phyloP scores from a whole-genome alignment of 306 rosid species.

The Luffa acutangula region DNA sequence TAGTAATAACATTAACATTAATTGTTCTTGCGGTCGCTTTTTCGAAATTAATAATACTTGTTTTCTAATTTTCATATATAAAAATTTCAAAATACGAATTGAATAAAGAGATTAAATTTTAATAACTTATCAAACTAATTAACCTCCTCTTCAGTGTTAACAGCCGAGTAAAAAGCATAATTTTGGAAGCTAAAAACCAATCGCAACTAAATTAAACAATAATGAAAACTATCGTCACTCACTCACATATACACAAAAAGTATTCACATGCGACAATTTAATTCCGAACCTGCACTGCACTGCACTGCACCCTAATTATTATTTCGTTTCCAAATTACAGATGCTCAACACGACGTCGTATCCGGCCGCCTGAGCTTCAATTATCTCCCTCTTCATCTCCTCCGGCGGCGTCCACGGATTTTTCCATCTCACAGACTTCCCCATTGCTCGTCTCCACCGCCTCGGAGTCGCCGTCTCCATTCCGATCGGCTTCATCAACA shows the following conservation, averaged over 20 bases:
- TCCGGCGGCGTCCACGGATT: slow-evolving; percentile 38
- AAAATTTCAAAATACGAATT: too few relatives aligned
- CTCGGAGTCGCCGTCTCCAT: background rate
- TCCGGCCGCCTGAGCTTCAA: slow-evolving; percentile 34
- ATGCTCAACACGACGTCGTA: slow-evolving; percentile 18
- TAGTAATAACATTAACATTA: too few relatives aligned
- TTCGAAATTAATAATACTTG: too few relatives aligned
- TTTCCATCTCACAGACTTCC: slow-evolving; percentile 24
- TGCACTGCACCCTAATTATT: background rate
- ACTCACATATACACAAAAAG: background rate
- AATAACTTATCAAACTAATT: too few relatives aligned
- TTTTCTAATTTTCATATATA: too few relatives aligned
- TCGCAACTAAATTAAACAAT: background rate
- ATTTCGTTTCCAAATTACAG: background rate
- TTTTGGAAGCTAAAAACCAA: background rate
- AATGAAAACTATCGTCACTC: background rate
- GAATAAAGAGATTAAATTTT: too few relatives aligned
- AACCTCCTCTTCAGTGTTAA: too few relatives aligned
- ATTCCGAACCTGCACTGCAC: background rate
- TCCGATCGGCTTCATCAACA: background rate
- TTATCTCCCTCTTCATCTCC: slow-evolving; percentile 41
- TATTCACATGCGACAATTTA: background rate
- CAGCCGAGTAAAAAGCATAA: background rate
- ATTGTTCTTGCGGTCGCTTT: too few relatives aligned
- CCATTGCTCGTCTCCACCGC: background rate